Evolutionary conservation across 805 yeast species (phyloP), one percentile per base, ranked within the genome.

Genomic region (Middelhovenomyces tepae): DNA sequence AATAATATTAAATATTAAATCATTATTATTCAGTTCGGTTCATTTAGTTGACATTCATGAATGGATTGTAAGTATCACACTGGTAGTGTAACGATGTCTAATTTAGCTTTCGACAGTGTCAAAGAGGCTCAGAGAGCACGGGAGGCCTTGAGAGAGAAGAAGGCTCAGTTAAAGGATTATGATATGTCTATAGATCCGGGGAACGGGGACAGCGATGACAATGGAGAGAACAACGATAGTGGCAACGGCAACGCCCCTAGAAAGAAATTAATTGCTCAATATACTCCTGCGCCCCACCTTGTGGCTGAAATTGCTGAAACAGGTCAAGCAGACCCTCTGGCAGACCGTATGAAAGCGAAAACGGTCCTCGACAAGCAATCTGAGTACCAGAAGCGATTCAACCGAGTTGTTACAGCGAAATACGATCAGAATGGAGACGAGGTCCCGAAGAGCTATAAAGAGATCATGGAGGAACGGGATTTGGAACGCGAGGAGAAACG

Each of bases 351-450:
- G 43, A 35, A 43, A 42, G 38, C 25, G 35, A 38, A 40, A 26
- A 38, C 47, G 13, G 41, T 51, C 23, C 51, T 44, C 23, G 56
- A 58, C 3, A 56, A 64, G 13, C 75, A 68, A 43, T 56, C 60
- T 28, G 69, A 63, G 4, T 76, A 73, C 47, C 76, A 71, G 30
- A 60, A 53, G 38, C 60, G 64, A 38, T 51, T 53, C 17, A 52
- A 56, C 22, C 38, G 62, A 18, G 49, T 40, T 17, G 36, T 58
- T 5, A 49, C 54, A 0, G 53, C 51, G 4, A 57, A 46, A 11
- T 30, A 30, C 4, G 44, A 32, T 14, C 43, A 44, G 35, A 28
- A 25, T 16, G 18, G 29, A n/a, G n/a, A n/a, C n/a, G n/a, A n/a
- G n/a, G n/a, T n/a, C n/a, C n/a, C n/a, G n/a, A n/a, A n/a, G 44